These are phyloP conservation scores for Schizothecium vesticola DNA, from an alignment of 495 filamentous ascomycete species.

Conservation along the genomic window DNA sequence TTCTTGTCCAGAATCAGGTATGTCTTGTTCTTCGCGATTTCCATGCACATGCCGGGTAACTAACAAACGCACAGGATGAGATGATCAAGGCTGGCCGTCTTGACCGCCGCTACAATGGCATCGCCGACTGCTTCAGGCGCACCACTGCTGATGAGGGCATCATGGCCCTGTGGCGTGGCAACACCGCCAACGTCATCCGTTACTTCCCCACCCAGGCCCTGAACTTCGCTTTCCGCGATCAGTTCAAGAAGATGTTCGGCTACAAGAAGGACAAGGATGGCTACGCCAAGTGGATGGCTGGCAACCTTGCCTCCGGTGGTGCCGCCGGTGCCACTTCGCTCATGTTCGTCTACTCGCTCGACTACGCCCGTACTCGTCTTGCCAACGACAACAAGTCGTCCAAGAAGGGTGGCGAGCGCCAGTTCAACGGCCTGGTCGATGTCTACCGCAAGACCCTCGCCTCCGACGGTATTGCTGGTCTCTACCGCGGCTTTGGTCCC, in stretches of 20 bases:
- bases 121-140: slow-evolving; percentile 88
- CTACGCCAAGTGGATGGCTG: slow-evolving; percentile 98
- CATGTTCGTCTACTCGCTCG: slow-evolving; percentile 99
- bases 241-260: slow-evolving; percentile 99
- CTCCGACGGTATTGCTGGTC: slow-evolving; percentile 94
- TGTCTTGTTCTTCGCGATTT: slow-evolving; percentile 25
- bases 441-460: slow-evolving; percentile 99
- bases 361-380: slow-evolving; percentile 99
- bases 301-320: slow-evolving; percentile 99
- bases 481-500: slow-evolving; percentile 99
- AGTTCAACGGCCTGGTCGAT: slow-evolving; percentile 99
- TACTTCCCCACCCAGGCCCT: slow-evolving; percentile 99
- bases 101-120: slow-evolving; percentile 92
- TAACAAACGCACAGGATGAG: slow-evolving; percentile 71
- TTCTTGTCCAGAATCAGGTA: slow-evolving; percentile 99
- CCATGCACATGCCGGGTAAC: neutral
- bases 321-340: slow-evolving; percentile 99
- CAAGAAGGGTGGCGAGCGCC: slow-evolving; percentile 93
- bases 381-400: slow-evolving; percentile 99
- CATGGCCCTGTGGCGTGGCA: slow-evolving; percentile 94
- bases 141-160: slow-evolving; percentile 77
- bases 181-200: slow-evolving; percentile 99
- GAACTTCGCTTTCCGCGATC: slow-evolving; percentile 99
- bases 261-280: slow-evolving; percentile 99
- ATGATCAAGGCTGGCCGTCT: slow-evolving; percentile 99